Evolutionary conservation across 106 monocot species (phyloP).

Genomic region (Apostasia shenzhenica): DNA sequence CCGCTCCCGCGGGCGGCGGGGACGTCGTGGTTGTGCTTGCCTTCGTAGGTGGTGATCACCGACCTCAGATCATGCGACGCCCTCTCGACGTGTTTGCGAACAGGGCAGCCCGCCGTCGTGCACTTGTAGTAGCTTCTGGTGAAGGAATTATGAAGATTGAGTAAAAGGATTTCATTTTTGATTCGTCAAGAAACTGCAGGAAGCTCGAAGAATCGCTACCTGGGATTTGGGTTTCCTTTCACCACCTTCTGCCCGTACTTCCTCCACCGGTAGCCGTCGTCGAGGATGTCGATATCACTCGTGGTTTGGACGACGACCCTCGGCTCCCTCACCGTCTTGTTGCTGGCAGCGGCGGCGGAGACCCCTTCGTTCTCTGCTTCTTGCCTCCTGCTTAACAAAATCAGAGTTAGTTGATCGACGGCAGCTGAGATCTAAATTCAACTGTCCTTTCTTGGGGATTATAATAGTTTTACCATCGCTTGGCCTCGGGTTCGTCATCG

Average conservation of each 20-base stretch:
- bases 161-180: neutral
- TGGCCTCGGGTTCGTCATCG: conserved; percentile 36
- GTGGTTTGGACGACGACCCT: conserved; percentile 42
- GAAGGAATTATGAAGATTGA: neutral
- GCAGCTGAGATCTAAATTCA: neutral
- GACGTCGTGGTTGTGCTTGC: conserved; percentile 72
- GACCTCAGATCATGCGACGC: conserved; percentile 40
- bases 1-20: conserved; percentile 40
- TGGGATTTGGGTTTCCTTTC: conserved; percentile 52
- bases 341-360: conserved; percentile 5
- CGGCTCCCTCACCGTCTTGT: conserved; percentile 34
- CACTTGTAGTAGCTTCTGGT: conserved; percentile 77
- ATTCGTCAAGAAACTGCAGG: neutral
- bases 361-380: conserved; percentile 25
- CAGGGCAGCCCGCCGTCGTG: conserved; percentile 39
- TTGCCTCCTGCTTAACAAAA: conserved; percentile 16
- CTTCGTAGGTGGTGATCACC: conserved; percentile 68
- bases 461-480: conserved; percentile 28
- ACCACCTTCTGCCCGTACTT: conserved; percentile 55
- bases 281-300: conserved; percentile 43
- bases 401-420: neutral
- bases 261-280: conserved; percentile 44
- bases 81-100: conserved; percentile 65
- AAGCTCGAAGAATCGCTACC: conserved; percentile 1
- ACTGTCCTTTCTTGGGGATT: neutral